These are phyloP conservation scores for Martensiomyces pterosporus DNA, from an alignment of 192 early-diverging fungal species.

Conservation along the genomic window DNA sequence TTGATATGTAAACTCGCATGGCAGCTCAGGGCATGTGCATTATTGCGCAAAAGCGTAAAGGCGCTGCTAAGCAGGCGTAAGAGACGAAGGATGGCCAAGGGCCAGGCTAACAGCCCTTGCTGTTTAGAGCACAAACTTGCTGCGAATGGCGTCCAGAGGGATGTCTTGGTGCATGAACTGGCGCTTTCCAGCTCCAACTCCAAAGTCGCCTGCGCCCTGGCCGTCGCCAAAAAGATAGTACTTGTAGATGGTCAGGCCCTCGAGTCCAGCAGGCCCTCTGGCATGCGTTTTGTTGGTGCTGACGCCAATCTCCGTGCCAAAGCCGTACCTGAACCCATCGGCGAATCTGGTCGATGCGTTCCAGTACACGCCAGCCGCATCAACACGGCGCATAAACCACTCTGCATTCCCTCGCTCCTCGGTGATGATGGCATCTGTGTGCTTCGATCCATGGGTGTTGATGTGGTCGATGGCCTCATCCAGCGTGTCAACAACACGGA, in stretches of 20 bases:
- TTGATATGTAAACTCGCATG: too few species aligned
- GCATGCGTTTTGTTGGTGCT: constrained; percentile 99
- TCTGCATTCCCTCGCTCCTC: constrained; percentile 67
- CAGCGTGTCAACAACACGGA: constrained; percentile 69
- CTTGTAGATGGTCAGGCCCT: constrained; percentile 98
- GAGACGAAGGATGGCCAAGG: too few species aligned
- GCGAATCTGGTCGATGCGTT: constrained; percentile 95
- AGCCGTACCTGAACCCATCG: constrained; percentile 98
- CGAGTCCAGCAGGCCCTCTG: constrained; percentile 94
- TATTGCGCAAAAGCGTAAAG: too few species aligned
- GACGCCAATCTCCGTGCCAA: constrained; percentile 96
- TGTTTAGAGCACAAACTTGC: constrained; percentile 41
- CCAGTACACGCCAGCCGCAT: constrained; percentile 98
- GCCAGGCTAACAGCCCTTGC: background rate
- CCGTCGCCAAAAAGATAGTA: constrained; percentile 89
- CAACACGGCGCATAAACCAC: constrained; percentile 85
- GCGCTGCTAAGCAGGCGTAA: too few species aligned
- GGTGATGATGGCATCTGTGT: constrained; percentile 95
- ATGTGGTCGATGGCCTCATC: constrained; percentile 88
- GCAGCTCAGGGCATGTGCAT: too few species aligned
- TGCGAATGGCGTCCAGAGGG: constrained; percentile 29
- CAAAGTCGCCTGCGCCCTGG: constrained; percentile 77
- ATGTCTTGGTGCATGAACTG: constrained; percentile 71
- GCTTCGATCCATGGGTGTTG: constrained; percentile 89
- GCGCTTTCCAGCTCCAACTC: constrained; percentile 62